phyloP scores from a whole-genome alignment of 257 asterid species.

The Solanum corneliomulleri region DNA sequence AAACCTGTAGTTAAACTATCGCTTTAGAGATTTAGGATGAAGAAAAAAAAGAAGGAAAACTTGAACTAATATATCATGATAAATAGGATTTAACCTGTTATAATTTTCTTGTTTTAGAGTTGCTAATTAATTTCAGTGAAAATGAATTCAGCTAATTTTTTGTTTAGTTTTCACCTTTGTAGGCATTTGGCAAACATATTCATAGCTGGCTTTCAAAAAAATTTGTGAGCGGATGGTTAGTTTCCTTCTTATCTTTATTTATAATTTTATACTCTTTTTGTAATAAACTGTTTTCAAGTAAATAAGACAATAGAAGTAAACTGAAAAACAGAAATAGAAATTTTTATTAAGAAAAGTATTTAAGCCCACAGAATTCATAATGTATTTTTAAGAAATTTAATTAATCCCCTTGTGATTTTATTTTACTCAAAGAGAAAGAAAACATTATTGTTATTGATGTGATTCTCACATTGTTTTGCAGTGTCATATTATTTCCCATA shows the following conservation, averaged over 20 bases:
- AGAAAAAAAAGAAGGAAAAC: not conserved
- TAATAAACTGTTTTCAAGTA: not conserved
- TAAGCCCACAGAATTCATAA: not conserved
- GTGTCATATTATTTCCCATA: constrained; percentile 15
- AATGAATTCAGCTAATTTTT: not conserved
- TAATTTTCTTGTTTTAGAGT: not conserved
- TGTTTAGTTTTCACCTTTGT: not conserved
- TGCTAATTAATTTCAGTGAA: not conserved
- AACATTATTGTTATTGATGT: not conserved
- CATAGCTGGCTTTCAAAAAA: constrained; percentile 21
- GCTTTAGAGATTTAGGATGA: not conserved
- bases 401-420: not conserved
- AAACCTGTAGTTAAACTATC: not conserved
- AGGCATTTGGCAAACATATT: constrained; percentile 13
- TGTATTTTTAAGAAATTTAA: not conserved
- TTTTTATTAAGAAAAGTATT: not conserved
- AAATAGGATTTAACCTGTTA: not conserved
- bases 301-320: not conserved
- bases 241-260: not conserved
- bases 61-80: not conserved
- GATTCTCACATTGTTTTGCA: not conserved
- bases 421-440: not conserved
- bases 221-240: constrained; percentile 16
- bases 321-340: no score
- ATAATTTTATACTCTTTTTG: not conserved